phyloP scores from a whole-genome alignment of 208 protist genomes.

The Acanthamoeba triangularis region DNA sequence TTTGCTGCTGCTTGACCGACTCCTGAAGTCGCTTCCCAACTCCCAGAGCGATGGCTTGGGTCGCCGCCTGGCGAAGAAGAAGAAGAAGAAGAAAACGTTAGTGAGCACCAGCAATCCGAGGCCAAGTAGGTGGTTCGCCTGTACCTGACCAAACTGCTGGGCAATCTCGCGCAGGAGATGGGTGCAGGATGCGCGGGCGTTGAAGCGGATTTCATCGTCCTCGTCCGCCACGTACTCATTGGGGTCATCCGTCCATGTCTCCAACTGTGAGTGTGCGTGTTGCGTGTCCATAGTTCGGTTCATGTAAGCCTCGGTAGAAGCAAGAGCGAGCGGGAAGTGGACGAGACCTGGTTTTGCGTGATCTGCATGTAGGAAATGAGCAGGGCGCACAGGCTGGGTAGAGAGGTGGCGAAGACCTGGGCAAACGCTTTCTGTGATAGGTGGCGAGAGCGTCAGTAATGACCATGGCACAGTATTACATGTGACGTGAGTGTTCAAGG shows the following conservation, averaged over 20 bases:
- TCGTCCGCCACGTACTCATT: constrained; percentile 77
- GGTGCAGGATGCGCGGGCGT: constrained; percentile 51
- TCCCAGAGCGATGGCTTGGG: constrained; percentile 1
- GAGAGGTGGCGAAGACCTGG: constrained; percentile 5
- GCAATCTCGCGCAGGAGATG: constrained; percentile 9
- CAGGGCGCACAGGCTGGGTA: background rate
- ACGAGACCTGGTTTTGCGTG: constrained; percentile 24
- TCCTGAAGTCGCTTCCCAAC: constrained; percentile 2
- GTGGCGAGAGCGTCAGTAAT: background rate
- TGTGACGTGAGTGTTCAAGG: background rate
- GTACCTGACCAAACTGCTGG: background rate
- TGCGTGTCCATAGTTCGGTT: background rate
- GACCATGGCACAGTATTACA: background rate
- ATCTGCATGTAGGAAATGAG: constrained; percentile 71
- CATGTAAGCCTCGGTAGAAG: background rate
- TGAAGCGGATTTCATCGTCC: constrained; percentile 68
- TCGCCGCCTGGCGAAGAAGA: background rate
- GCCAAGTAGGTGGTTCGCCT: background rate
- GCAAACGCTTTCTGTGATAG: constrained; percentile 14
- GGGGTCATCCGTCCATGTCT: constrained; percentile 35
- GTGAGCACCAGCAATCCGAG: background rate
- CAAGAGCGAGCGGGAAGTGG: background rate
- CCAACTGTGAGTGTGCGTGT: background rate
- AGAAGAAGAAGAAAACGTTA: background rate
- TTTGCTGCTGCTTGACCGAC: background rate